phyloP scores from a whole-genome alignment of 352 stramenopile genomes.

The Paralagenidium karlingii region DNA sequence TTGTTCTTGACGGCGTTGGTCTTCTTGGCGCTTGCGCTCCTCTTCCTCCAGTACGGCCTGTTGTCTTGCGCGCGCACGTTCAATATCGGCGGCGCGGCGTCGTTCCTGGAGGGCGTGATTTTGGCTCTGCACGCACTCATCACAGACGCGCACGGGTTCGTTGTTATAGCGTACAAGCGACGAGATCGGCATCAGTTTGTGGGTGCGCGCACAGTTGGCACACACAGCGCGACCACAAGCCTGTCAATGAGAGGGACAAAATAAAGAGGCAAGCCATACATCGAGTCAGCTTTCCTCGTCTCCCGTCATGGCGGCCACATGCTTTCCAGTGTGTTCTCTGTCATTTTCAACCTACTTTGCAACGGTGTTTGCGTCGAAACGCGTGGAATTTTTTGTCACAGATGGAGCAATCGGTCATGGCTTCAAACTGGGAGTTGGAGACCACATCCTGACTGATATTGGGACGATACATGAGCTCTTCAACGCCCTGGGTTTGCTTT shows the following conservation, averaged over 20 bases:
- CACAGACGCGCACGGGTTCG: slow-evolving; percentile 69
- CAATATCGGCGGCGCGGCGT: slow-evolving; percentile 49
- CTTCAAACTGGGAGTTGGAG: slow-evolving; percentile 27
- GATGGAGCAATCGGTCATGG: slow-evolving; percentile 48
- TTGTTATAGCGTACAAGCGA: slow-evolving; percentile 65
- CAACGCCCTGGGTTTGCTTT: no score
- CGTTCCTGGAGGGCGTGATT: slow-evolving; percentile 62
- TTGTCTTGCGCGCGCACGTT: slow-evolving; percentile 57
- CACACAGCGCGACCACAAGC: slow-evolving; percentile 72
- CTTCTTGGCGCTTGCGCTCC: slow-evolving; percentile 34
- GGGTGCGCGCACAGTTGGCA: slow-evolving; percentile 50
- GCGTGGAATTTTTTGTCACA: slow-evolving; percentile 81
- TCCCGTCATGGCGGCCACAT: no score
- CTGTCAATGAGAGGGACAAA: slow-evolving; percentile 10
- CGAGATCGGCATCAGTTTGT: slow-evolving; percentile 57
- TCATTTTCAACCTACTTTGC: slow-evolving; percentile 36
- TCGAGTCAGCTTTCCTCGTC: no score
- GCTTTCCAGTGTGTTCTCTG: no score
- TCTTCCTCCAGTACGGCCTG: slow-evolving; percentile 53
- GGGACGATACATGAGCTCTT: no score
- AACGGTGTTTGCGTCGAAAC: slow-evolving; percentile 76
- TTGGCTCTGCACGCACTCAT: slow-evolving; percentile 64
- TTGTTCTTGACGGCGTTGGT: slow-evolving; percentile 35
- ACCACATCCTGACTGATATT: no score
- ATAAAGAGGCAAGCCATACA: not conserved